Evolutionary conservation across 306 rosid genomes (phyloP), one percentile per base, ranked within the genome.

Genomic region (Albizia julibrissin): DNA sequence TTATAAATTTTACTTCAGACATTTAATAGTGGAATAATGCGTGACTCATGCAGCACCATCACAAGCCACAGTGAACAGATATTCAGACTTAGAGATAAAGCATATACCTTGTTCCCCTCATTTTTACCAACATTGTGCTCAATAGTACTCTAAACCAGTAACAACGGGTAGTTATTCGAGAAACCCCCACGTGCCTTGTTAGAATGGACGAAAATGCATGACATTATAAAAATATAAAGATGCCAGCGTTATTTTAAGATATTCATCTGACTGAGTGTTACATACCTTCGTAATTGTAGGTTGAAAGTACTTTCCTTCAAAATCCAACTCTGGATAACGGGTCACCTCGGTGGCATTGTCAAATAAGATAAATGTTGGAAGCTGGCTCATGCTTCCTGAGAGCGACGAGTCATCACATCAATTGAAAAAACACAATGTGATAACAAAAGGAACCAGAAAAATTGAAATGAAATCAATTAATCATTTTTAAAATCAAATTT

Each of bases 361-460:
- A 89, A 91, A 93, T 80, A 95, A 87, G 89, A 95, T 91, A 84
- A 69, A 93, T n/a, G 95, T 79, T 49, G 99, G 98, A 83, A 93
- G 99, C 69, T 93, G 97, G 66, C 83, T 79, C 95, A 93, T 93
- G 90, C 90, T 81, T 65, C 97, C 99, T 95, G 90, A 84, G 73
- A 81, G 69, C 27, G 73, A 74, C 58, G 10, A 34, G 49, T 50
- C 71, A 72, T 52, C 87, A 81, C 34, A 68, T 21, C 79, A 78
- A 73, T 82, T 42, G 61, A 74, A 76, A 50, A 10, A 80, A 59
- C 13, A 26, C 79, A 52, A 27, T 34, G 59, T 18, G 62, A 77
- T 66, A 72, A 62, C 84, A 75, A 79, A 22, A 68, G 33, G 21
- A 26, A 26, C 49, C 62, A 58, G 33, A 64, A 58, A 8, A 26